Percentiles rank a stretch among this genome's conserved stretches.
phyloP scores from a whole-genome alignment of 257 asterid genomes.

The Jaltomata sinuosa region DNA sequence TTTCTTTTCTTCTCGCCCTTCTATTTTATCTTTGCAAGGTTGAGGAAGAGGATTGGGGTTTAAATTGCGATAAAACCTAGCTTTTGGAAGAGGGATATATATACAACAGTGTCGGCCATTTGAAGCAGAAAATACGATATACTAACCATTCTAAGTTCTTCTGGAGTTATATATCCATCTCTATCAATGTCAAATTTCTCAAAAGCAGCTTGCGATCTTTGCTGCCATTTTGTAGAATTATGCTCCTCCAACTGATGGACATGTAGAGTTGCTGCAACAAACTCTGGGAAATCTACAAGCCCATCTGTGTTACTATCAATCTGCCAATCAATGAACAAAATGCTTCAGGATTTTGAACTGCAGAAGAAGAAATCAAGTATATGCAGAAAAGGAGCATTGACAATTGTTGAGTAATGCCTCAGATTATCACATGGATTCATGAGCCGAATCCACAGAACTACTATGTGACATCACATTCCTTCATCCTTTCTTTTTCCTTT shows the following conservation, averaged over 20 bases:
- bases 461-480: neutral
- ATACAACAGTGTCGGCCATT: neutral
- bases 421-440: neutral
- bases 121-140: neutral
- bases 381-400: neutral
- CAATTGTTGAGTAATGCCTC: neutral
- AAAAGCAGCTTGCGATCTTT: slow-evolving; percentile 77
- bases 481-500: neutral
- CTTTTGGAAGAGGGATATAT: neutral
- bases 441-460: neutral
- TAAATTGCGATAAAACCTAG: neutral
- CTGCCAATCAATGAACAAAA: slow-evolving; percentile 32
- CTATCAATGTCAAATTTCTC: slow-evolving; percentile 85
- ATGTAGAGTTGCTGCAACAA: slow-evolving; percentile 92
- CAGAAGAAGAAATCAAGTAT: neutral
- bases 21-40: neutral
- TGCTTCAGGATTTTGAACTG: neutral
- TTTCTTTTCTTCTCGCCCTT: neutral
- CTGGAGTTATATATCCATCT: slow-evolving; percentile 90
- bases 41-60: neutral
- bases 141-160: slow-evolving; percentile 87
- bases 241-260: slow-evolving; percentile 96
- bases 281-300: slow-evolving; percentile 89
- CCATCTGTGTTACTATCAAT: slow-evolving; percentile 94
- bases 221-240: slow-evolving; percentile 71